A percentile compares a stretch with the other conserved stretches of the same genome.
Conservation (phyloP, 2,329 filamentous ascomycete genomes). For the Calonectria honghensis region DNA sequence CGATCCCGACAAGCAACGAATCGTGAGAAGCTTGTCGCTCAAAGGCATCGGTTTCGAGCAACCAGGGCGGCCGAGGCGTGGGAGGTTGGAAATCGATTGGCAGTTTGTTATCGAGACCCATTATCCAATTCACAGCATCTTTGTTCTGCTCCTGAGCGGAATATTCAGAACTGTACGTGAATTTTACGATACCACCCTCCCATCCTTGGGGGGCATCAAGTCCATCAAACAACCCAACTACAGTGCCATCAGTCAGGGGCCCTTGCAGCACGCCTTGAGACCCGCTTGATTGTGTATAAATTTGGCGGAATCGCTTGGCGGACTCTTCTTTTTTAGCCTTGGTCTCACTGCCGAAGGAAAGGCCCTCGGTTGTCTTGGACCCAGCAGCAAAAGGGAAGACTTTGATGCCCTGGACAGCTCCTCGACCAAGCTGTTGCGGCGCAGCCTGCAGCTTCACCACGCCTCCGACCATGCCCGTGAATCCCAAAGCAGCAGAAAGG, state of each 20-base stretch:
- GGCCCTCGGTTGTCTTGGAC: conserved; percentile 76
- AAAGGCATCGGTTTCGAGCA: conserved; percentile 65
- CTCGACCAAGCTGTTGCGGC: conserved; percentile 80
- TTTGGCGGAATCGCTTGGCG: conserved; percentile 80
- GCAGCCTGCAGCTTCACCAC: conserved; percentile 92
- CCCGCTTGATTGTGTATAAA: conserved; percentile 77
- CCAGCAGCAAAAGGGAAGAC: conserved; percentile 85
- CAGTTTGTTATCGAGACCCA: conserved; percentile 84
- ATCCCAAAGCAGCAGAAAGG: conserved; percentile 84
- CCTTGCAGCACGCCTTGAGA: conserved; percentile 83
- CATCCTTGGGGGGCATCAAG: conserved; percentile 77
- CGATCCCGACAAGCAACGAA: conserved; percentile 87
- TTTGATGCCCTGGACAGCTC: conserved; percentile 79
- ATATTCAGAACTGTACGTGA: conserved; percentile 72
- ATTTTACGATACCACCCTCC: conserved; percentile 88
- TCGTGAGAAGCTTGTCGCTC: conserved; percentile 75
- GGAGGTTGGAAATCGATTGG: conserved; percentile 85
- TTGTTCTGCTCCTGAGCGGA: conserved; percentile 65
- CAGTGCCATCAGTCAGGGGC: conserved; percentile 90
- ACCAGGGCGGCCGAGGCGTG: conserved; percentile 78
- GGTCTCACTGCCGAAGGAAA: conserved; percentile 92
- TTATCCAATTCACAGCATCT: conserved; percentile 79
- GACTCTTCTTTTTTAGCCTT: conserved; percentile 88
- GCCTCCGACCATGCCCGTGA: conserved; percentile 85
- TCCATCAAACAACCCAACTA: conserved; percentile 77